These are phyloP conservation scores for Candida ponderosae DNA, from an alignment of 805 yeast genomes.

Conservation along the genomic window DNA sequence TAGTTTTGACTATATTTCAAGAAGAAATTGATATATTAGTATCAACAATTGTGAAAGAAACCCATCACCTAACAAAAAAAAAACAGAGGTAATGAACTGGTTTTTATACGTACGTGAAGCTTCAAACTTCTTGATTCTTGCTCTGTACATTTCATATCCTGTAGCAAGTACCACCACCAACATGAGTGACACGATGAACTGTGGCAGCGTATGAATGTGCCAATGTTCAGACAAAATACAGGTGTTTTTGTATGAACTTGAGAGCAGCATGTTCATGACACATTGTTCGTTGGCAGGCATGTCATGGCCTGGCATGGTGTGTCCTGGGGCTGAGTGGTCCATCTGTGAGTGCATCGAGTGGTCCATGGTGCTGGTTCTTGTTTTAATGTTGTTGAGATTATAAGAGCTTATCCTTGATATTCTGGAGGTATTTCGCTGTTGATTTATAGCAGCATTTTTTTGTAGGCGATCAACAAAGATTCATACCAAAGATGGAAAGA, in stretches of 20 bases:
- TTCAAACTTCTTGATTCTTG: slow-evolving; percentile 10
- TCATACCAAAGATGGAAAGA: too few relatives aligned
- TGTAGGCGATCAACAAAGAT: too few relatives aligned
- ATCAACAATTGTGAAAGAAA: background rate
- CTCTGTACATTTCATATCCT: slow-evolving; percentile 55
- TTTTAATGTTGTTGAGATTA: too few relatives aligned
- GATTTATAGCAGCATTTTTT: too few relatives aligned
- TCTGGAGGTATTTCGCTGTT: too few relatives aligned
- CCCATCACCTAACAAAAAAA: background rate
- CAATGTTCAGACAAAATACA: slow-evolving; percentile 76
- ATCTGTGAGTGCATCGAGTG: slow-evolving; percentile 3
- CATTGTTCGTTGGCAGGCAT: slow-evolving; percentile 17
- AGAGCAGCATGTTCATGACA: background rate
- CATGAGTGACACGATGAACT: slow-evolving; percentile 44
- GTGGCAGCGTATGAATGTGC: slow-evolving; percentile 52
- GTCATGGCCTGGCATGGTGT: slow-evolving; percentile 17
- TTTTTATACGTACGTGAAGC: slow-evolving; percentile 12
- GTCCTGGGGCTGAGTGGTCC: slow-evolving; percentile 13
- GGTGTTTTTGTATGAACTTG: slow-evolving; percentile 32
- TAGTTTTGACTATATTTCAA: slow-evolving; percentile 5
- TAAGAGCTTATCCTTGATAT: too few relatives aligned
- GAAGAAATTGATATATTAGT: slow-evolving; percentile 6
- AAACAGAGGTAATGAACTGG: background rate
- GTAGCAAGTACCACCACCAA: slow-evolving; percentile 41
- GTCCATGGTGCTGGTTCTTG: too few relatives aligned